Base-by-base conservation (phyloP, 228 moss, liverwort and hornwort genomes). In the Sphagnum fallax region DNA sequence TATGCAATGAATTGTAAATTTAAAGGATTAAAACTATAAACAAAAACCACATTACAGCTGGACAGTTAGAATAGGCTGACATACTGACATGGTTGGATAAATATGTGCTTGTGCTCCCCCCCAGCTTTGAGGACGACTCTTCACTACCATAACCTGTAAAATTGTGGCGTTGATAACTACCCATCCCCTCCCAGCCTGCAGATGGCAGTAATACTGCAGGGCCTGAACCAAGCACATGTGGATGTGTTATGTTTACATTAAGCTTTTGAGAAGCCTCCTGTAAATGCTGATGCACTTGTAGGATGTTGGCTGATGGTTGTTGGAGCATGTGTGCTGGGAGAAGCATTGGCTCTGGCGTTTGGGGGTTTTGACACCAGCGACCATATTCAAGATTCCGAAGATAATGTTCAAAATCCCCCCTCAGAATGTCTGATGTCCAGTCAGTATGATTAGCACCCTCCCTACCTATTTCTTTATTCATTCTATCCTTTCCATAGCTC, bases 61-160 rank as follows among this genome's bases (percentile, higher is more conserved):
- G 55, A 8, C 32, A 32, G 32, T 32, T 32, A 32, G 32, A 55
- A 55, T 12, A 55, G 55, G 55, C 9, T 8, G 55, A 55, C 55
- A 55, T 12, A 55, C 8, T 8, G 55, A 55, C 8, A 12, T 72
- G 49, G 65, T 63, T 76, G 4, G 79, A 76, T 9, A 79, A 61
- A 74, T 83, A 83, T 66, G 83, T 77, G 66, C 83, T 79, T 2
- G 79, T 83, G 53, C 83, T 76, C 69, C 72, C 72, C 32, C 32
- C 32, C 0, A 79, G 72, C 55, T 79, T 72, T 4, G 83, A 79
- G 52, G 71, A 65, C 10, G 78, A 73, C 65, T 71, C 74, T 63
- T 73, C 83, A 58, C 77, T 69, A 0, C 69, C 73, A 8, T 67
- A 57, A 16, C 67, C 62, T 72, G 73, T 71, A n/a, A 53, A 62